Conservation (phyloP, 2,329 filamentous ascomycete species). For the Neophaeococcomyces mojaviensis region DNA sequence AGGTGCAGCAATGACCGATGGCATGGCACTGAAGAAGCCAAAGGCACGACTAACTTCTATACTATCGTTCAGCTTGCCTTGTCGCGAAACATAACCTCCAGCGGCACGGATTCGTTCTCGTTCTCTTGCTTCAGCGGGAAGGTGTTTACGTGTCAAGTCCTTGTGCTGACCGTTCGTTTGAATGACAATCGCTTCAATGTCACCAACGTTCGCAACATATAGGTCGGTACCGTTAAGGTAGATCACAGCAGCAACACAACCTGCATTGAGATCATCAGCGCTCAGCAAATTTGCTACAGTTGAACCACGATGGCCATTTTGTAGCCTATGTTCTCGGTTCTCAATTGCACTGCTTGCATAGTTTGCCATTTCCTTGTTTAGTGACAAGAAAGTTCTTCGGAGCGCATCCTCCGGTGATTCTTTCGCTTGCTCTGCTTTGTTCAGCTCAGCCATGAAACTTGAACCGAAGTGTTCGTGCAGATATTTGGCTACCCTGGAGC, state of each 20-base stretch:
- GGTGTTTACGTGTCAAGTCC: conserved; percentile 83
- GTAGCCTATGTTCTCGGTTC: conserved; percentile 39
- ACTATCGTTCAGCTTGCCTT: conserved; percentile 85
- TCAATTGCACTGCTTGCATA: conserved; percentile 70
- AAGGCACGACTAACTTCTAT: conserved; percentile 91
- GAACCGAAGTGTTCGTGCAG: conserved; percentile 91
- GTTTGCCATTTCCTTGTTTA: conserved; percentile 90
- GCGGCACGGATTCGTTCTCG: conserved; percentile 85
- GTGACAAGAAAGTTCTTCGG: conserved; percentile 71
- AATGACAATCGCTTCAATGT: conserved; percentile 92
- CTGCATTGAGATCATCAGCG: conserved; percentile 82
- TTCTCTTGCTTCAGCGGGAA: conserved; percentile 79
- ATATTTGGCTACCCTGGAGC: conserved; percentile 93
- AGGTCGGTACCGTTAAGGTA: conserved; percentile 86
- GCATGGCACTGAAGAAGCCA: conserved; percentile 87
- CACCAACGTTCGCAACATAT: conserved; percentile 90
- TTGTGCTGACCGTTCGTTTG: conserved; percentile 77
- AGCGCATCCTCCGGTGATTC: conserved; percentile 80
- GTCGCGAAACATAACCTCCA: conserved; percentile 89
- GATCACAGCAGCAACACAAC: conserved; percentile 83
- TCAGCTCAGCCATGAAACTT: conserved; percentile 75
- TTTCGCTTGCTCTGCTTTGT: conserved; percentile 58
- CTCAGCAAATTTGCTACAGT: conserved; percentile 68
- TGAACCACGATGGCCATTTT: conserved; percentile 60
- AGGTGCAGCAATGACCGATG: conserved; percentile 84